Percentiles rank a stretch among this genome's conserved stretches.
Conservation (phyloP, 2,329 filamentous ascomycete species). For the Macrophomina pseudophaseolina region DNA sequence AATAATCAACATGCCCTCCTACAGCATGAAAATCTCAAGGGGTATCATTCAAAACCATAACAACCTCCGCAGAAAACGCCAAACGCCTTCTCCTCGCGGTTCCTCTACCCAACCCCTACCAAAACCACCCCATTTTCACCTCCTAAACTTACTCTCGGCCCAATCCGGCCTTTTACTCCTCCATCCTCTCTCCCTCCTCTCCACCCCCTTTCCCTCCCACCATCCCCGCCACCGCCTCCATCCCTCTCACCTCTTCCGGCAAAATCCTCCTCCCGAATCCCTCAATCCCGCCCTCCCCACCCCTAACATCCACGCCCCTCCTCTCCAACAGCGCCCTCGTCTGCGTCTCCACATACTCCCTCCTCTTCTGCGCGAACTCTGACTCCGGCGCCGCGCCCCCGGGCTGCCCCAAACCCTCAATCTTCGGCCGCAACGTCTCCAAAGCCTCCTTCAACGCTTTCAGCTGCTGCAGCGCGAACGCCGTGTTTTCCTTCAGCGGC, state of each 20-base stretch:
- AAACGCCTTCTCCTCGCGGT: neutral
- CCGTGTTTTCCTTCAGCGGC: conserved; percentile 69
- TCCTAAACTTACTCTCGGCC: neutral
- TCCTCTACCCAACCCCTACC: neutral
- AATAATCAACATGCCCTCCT: neutral
- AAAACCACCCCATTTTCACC: too few species aligned
- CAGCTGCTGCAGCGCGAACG: conserved; percentile 82
- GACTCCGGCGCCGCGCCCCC: conserved; percentile 31
- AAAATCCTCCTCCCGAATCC: conserved; percentile 36
- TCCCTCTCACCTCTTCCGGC: conserved; percentile 42
- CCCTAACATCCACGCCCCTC: conserved; percentile 64
- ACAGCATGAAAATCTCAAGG: neutral
- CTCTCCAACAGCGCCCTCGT: conserved; percentile 73
- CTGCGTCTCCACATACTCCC: conserved; percentile 71
- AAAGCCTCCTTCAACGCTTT: conserved; percentile 77
- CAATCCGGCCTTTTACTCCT: conserved; percentile 2
- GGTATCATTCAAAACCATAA: conserved; percentile 11
- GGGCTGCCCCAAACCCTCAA: conserved; percentile 53
- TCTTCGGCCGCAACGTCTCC: conserved; percentile 67
- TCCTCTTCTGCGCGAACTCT: conserved; percentile 69
- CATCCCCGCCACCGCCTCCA: conserved; percentile 38
- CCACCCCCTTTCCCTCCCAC: neutral
- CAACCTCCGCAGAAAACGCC: neutral
- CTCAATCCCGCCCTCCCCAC: conserved; percentile 36
- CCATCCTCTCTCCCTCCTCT: conserved; percentile 16